These are phyloP conservation scores for Crocinoboletus sp. DNA, from an alignment of 1,284 basidiomycete species.

Conservation along the genomic window DNA sequence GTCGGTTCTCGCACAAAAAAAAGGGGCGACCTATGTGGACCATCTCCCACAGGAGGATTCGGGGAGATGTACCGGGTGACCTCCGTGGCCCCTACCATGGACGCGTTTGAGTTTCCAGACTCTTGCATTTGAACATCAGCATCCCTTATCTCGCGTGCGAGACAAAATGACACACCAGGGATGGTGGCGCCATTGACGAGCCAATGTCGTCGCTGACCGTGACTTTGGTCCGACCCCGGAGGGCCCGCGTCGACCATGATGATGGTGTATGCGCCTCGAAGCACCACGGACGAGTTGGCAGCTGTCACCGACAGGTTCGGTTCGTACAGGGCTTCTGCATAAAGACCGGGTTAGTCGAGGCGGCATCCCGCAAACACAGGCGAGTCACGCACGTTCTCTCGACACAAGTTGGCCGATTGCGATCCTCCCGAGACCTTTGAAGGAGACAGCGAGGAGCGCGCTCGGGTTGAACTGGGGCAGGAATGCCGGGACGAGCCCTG, in stretches of 20 bases:
- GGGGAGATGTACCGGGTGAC: conserved; percentile 74
- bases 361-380: neutral
- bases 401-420: conserved; percentile 56
- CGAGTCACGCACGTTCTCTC: conserved; percentile 44
- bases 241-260: conserved; percentile 67
- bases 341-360: neutral
- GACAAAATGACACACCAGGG: conserved; percentile 29
- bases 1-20: neutral
- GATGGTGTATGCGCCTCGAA: conserved; percentile 55
- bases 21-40: conserved; percentile 57
- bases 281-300: conserved; percentile 40
- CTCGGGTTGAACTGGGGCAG: conserved; percentile 53
- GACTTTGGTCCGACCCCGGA: conserved; percentile 50
- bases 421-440: conserved; percentile 45
- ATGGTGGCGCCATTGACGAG: conserved; percentile 65
- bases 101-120: conserved; percentile 39
- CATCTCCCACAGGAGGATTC: conserved; percentile 60
- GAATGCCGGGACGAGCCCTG: conserved; percentile 56
- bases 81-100: conserved; percentile 45
- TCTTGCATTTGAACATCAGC: conserved; percentile 5
- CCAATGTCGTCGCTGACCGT: conserved; percentile 73
- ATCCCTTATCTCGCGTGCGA: neutral
- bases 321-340: conserved; percentile 47
- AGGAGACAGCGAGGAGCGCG: conserved; percentile 51
- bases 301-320: conserved; percentile 48